phyloP scores from a whole-genome alignment of 257 asterid species.

The Forsythia viridissima region DNA sequence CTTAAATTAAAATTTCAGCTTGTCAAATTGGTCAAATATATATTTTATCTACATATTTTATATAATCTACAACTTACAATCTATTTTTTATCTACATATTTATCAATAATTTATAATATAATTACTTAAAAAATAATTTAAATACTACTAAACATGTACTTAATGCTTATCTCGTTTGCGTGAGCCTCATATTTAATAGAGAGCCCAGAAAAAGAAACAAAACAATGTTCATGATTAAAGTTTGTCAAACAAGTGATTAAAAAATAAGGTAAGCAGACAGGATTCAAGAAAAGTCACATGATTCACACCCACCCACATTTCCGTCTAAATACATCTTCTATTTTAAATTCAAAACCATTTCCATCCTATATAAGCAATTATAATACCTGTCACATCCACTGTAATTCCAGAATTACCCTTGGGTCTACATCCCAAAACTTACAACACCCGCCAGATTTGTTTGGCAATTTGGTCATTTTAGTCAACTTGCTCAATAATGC shows the following conservation, averaged over 20 bases:
- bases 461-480: conserved; percentile 25
- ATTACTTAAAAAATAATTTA: no score
- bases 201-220: no score
- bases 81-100: no score
- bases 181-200: no score
- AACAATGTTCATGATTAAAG: neutral
- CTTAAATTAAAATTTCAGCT: no score
- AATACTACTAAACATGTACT: no score
- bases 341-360: neutral
- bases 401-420: conserved; percentile 30
- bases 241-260: neutral
- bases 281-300: conserved; percentile 3
- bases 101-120: no score
- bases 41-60: no score
- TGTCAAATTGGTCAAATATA: no score
- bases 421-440: neutral
- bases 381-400: conserved; percentile 18
- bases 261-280: neutral
- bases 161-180: no score
- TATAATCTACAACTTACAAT: no score
- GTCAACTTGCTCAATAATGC: conserved; percentile 23
- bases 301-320: conserved; percentile 32
- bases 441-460: neutral
- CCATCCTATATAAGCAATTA: neutral
- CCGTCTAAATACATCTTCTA: conserved; percentile 45